A percentile compares a stretch with the other conserved stretches of the same genome.
These are phyloP conservation scores for Coffea canephora DNA, from an alignment of 257 asterid species.

Conservation along the genomic window DNA sequence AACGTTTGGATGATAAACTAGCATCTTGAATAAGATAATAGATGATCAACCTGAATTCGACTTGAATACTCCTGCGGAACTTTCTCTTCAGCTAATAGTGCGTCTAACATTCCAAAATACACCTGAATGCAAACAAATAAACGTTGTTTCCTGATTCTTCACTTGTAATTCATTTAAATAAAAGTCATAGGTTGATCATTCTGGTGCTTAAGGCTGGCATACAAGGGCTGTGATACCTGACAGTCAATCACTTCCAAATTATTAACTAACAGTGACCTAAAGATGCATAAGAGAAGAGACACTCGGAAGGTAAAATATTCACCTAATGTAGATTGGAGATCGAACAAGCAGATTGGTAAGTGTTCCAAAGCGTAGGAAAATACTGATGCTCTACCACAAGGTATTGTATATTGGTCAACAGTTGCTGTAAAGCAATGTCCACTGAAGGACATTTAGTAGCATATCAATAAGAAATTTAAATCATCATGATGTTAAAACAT, in stretches of 20 bases:
- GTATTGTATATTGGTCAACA: not conserved
- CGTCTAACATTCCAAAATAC: constrained; percentile 75
- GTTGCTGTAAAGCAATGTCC: not conserved
- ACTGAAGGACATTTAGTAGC: not conserved
- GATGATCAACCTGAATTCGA: constrained; percentile 58
- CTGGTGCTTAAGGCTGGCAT: not conserved
- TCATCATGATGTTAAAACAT: not conserved
- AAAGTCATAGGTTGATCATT: not conserved
- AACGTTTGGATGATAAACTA: constrained; percentile 14
- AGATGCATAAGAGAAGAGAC: not conserved
- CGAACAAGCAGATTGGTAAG: not conserved
- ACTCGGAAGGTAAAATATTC: not conserved
- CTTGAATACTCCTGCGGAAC: constrained; percentile 75
- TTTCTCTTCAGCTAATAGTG: constrained; percentile 70
- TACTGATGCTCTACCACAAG: not conserved
- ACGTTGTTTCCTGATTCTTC: not conserved
- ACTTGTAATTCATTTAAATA: not conserved
- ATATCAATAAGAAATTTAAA: not conserved
- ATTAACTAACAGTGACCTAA: not conserved
- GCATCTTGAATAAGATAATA: constrained; percentile 13
- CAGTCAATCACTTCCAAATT: not conserved
- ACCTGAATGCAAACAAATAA: constrained; percentile 43
- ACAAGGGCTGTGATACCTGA: not conserved
- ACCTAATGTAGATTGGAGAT: not conserved
- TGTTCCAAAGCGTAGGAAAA: not conserved